Base-by-base conservation (phyloP, 1,284 basidiomycete species). In the Tylopilus sp. region DNA sequence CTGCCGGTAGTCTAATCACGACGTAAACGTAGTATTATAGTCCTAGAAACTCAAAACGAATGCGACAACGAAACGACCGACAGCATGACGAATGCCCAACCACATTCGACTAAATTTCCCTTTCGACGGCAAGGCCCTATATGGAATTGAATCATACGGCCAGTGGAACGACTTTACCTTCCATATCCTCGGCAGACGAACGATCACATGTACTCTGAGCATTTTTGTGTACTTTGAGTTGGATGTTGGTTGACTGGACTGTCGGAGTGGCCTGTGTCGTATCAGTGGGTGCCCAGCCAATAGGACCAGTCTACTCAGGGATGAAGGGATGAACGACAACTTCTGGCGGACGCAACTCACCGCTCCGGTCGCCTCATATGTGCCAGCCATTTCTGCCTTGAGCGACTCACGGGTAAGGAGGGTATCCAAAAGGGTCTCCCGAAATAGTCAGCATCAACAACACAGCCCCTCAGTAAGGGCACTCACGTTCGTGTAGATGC, bases 401-500 rank as follows among this genome's bases (percentile, higher is more conserved):
- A 66, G 46, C 1, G 26, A 19, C 8, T 56, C 37, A 13, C 62
- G 63, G 4, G 41, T 28, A 6, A 64, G 48, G 2, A 64, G 53
- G 11, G 40, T 48, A 31, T 48, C 28, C 36, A 48, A n/a, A 11
- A 48, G 46, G 7, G 46, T 39, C 46, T 48, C 40, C 1, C 14
- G 28, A 5, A 10, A 44, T 7, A 29, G 8, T 36, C 22, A 28
- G 9, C n/a, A 33, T 11, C 4, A 3, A 10, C 8, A 2, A 9
- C 8, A 41, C 17, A 26, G 4, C 5, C 7, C 28, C 11, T 6
- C 28, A 29, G 6, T 11, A 11, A 29, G 7, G 11, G 11, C 11
- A 29, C 28, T 11, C 28, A 29, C 28, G 28, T 29, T 29, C 6
- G 28, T 7, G 11, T 29, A 29, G 11, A 29, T 29, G 11, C 28